Evolutionary conservation across 2,329 filamentous ascomycete species (phyloP), one percentile per base, ranked within the genome.

Genomic region (Cladorrhinum sp.): DNA sequence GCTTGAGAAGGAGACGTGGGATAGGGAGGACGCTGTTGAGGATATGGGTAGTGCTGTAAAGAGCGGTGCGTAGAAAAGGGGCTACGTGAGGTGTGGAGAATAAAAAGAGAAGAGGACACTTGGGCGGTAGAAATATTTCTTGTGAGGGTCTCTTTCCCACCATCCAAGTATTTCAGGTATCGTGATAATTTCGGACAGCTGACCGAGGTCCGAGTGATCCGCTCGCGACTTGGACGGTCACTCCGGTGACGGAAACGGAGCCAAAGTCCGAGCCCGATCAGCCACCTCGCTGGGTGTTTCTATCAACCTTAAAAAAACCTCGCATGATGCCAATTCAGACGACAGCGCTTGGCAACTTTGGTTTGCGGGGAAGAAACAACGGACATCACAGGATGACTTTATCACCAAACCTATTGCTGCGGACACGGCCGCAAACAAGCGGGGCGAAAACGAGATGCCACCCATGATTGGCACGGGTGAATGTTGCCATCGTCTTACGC

Each of bases 1-100:
- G 39, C 73, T 96, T 51, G 93, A 96, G 77, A 79, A 79, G 68
- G 79, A 81, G 61, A 92, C 88, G 30, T 96, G 92, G 91, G 83
- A 93, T 73, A 78, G 86, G 60, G 73, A 77, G 36, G 88, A 84
- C 72, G 90, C 90, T 1, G 83, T 89, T 26, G 91, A 95, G 72
- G 88, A 92, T 72, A 71, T 87, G 61, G 86, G 86, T 1, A 76
- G 72, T 62, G 74, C 77, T 61, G 74, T 76, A 26, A 66, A 62
- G 58, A 51, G 48, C 1, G 49, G 57, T 23, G 50, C 59, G 10
- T 61, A 50, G 21, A 21, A 50, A 21, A 4, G 16, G 16, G 9
- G 18, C 46, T 51, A 16, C 33, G 8, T 10, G 12, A 16, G 14
- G 33, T 4, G 26, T 12, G 9, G 26, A 28, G 26, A n/a, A n/a